These are phyloP conservation scores for Pyricularia sp. DNA, from an alignment of 2,329 filamentous ascomycete genomes.

Conservation along the genomic window DNA sequence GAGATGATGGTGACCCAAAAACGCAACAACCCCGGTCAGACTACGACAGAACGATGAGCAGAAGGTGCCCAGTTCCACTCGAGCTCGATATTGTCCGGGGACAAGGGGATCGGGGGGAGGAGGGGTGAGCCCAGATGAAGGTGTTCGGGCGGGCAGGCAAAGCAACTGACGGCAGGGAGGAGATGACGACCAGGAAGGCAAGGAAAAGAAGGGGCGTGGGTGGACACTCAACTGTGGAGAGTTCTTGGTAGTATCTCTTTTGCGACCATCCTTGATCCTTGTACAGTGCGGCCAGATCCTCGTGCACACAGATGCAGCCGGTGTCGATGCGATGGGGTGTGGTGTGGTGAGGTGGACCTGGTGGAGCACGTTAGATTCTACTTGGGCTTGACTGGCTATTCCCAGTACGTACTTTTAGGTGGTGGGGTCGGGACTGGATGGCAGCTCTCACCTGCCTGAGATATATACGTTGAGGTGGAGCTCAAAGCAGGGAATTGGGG, in stretches of 20 bases:
- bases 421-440: background rate
- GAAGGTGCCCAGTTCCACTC: conserved; percentile 1
- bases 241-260: background rate
- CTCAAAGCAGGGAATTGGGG: background rate
- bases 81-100: conserved; percentile 3
- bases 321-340: background rate
- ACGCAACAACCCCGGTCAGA: background rate
- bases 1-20: background rate
- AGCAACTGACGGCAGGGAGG: background rate
- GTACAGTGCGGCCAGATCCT: background rate
- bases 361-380: too few species aligned
- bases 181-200: background rate
- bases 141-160: background rate
- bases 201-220: background rate
- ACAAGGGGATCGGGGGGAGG: background rate
- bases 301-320: background rate
- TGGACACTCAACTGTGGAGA: background rate
- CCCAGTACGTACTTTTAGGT: too few species aligned
- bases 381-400: too few species aligned
- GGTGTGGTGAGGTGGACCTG: too few species aligned
- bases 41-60: background rate
- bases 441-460: background rate
- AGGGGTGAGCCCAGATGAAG: background rate
- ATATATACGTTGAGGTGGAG: background rate
- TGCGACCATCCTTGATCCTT: background rate